Evolutionary conservation across 2,329 filamentous ascomycete genomes (phyloP).

Genomic region (Colletotrichum incanum): DNA sequence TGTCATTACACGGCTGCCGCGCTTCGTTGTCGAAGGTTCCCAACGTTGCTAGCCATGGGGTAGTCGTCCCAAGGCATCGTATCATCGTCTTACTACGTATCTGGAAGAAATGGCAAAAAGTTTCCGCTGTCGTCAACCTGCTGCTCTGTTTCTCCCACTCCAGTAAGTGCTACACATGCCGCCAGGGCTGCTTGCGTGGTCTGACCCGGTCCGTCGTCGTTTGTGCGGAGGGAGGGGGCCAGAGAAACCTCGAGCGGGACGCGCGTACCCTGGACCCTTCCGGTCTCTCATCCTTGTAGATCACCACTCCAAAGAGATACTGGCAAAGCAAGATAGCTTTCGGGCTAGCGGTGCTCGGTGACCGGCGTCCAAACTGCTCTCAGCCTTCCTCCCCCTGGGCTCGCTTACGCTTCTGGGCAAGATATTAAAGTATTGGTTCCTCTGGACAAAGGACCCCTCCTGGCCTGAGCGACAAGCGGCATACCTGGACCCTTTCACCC

Average conservation of each 20-base stretch:
- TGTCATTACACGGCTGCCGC: slow-evolving; percentile 20
- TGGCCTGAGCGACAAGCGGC: neutral
- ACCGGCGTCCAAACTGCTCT: neutral
- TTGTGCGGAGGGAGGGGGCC: slow-evolving; percentile 24
- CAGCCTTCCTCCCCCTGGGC: neutral
- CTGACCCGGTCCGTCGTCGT: slow-evolving; percentile 34
- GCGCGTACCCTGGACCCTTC: slow-evolving; percentile 40
- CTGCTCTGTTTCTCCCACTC: slow-evolving; percentile 1
- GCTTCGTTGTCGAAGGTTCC: slow-evolving; percentile 4
- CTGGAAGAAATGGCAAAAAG: slow-evolving; percentile 8
- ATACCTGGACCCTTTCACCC: slow-evolving; percentile 1
- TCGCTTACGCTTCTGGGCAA: slow-evolving; percentile 21
- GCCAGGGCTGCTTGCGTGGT: slow-evolving; percentile 34
- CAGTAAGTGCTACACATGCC: slow-evolving; percentile 5
- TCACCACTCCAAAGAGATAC: slow-evolving; percentile 40
- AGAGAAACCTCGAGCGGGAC: slow-evolving; percentile 31
- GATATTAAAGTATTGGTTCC: slow-evolving; percentile 17
- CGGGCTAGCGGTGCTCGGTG: slow-evolving; percentile 13
- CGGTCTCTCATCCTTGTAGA: slow-evolving; percentile 39
- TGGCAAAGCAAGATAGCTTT: neutral
- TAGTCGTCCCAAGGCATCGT: neutral
- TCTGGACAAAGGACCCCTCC: neutral
- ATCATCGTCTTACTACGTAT: neutral
- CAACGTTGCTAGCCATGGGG: neutral
- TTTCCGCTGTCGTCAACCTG: slow-evolving; percentile 18